These are phyloP conservation scores for Hanseniaspora vineae DNA, from an alignment of 805 yeast species.

Conservation along the genomic window DNA sequence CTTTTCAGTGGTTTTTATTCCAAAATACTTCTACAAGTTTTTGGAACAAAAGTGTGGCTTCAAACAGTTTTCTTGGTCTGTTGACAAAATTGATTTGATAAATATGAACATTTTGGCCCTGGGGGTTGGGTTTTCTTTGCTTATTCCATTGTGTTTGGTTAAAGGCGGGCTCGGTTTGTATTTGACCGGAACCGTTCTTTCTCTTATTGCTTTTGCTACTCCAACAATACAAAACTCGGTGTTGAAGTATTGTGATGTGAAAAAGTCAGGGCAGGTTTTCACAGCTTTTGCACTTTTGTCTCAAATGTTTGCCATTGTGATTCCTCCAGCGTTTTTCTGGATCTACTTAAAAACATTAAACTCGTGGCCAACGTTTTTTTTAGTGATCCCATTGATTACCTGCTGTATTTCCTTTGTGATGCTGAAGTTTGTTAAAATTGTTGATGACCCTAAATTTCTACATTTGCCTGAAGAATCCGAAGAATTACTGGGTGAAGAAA, in stretches of 20 bases:
- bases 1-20: neutral
- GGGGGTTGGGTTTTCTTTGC: conserved; percentile 13
- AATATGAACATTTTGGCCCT: conserved; percentile 17
- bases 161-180: conserved; percentile 12
- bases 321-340: conserved; percentile 37
- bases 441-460: conserved; percentile 5
- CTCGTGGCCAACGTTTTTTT: conserved; percentile 25
- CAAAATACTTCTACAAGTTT: neutral
- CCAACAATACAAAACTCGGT: conserved; percentile 51
- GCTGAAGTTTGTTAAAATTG: conserved; percentile 12
- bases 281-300: conserved; percentile 52
- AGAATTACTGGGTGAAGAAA: conserved; percentile 6
- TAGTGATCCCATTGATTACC: conserved; percentile 18
- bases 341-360: conserved; percentile 35
- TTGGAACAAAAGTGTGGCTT: conserved; percentile 5
- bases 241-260: conserved; percentile 46
- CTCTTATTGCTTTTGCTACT: conserved; percentile 36
- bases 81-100: conserved; percentile 41
- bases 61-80: conserved; percentile 17
- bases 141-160: conserved; percentile 1
- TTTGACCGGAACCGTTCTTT: conserved; percentile 24
- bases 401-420: conserved; percentile 9
- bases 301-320: conserved; percentile 9
- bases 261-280: conserved; percentile 54
- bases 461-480: conserved; percentile 5